Evolutionary conservation across 2,329 filamentous ascomycete species (phyloP).

Genomic region (Curvularia spicifera): DNA sequence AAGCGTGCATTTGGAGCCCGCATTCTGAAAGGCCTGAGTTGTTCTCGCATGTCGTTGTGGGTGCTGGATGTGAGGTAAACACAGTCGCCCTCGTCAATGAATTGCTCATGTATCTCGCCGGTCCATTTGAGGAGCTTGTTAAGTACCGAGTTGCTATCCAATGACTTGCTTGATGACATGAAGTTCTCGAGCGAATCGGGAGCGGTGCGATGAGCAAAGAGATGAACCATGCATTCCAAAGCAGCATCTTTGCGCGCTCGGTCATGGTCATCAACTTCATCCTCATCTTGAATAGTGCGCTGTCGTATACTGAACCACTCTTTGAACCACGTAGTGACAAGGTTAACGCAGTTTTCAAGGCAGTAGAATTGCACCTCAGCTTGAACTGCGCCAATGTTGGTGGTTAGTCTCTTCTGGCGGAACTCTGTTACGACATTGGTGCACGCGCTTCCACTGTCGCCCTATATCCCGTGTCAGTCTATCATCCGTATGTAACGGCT

Average conservation of each 20-base stretch:
- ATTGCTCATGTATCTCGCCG: constrained; percentile 9
- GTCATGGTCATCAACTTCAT: constrained; percentile 14
- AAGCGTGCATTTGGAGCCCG: constrained; percentile 14
- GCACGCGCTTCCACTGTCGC: constrained; percentile 15
- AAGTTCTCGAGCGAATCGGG: constrained; percentile 15
- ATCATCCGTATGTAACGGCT: neutral
- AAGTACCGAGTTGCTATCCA: constrained; percentile 3
- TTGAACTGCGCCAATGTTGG: constrained; percentile 10
- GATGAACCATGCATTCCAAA: constrained; percentile 5
- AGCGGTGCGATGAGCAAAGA: constrained; percentile 12
- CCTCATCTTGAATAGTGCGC: constrained; percentile 7
- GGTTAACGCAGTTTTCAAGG: constrained; percentile 2
- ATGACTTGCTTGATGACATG: constrained; percentile 12
- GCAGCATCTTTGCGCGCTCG: constrained; percentile 5
- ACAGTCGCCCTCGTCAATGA: constrained; percentile 8
- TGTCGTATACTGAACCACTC: constrained; percentile 8
- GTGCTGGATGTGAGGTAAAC: constrained; percentile 15
- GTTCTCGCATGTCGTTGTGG: constrained; percentile 15
- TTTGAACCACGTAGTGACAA: constrained; percentile 12
- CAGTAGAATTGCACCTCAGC: constrained; percentile 25
- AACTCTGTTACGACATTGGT: constrained; percentile 23
- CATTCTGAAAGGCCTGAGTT: constrained; percentile 23
- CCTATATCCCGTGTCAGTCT: constrained; percentile 6
- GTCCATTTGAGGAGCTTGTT: constrained; percentile 22
- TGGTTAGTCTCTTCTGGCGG: constrained; percentile 2